Conservation (phyloP, 2,329 filamentous ascomycete genomes). For the Neocucurbitaria cava region DNA sequence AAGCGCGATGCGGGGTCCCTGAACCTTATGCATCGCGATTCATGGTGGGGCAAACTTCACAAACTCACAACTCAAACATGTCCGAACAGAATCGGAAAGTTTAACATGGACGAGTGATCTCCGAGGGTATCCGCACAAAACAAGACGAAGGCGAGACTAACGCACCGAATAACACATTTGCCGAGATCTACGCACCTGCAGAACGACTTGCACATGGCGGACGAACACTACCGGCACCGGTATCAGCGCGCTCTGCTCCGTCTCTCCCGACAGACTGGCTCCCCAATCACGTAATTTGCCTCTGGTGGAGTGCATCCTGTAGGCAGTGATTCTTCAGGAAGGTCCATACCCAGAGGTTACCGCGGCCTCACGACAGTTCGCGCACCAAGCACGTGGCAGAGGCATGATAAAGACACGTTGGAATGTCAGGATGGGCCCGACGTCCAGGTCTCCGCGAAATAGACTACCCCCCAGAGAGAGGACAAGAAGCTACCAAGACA, state of each 20-base stretch:
- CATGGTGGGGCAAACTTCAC: constrained; percentile 5
- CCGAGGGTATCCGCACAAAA: background rate
- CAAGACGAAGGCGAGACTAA: background rate
- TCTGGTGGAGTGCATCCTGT: background rate
- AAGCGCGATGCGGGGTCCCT: constrained; percentile 12
- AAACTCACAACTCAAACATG: background rate
- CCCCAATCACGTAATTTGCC: constrained; percentile 5
- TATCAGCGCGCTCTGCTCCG: constrained; percentile 17
- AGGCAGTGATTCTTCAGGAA: background rate
- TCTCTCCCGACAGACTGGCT: constrained; percentile 11
- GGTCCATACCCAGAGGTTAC: background rate
- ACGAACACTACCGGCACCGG: background rate
- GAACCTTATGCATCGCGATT: background rate
- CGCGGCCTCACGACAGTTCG: background rate
- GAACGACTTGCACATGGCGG: background rate
- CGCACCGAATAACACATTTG: background rate
- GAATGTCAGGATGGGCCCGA: background rate
- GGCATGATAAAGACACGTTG: background rate
- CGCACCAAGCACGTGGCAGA: background rate
- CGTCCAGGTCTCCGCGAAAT: background rate
- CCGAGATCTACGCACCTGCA: constrained; percentile 3
- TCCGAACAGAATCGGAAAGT: background rate
- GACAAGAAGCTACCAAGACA: background rate
- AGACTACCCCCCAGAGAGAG: background rate
- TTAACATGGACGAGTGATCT: background rate